These are phyloP conservation scores for Coemansia sp. DNA, from an alignment of 192 early-diverging fungal species.

Conservation along the genomic window DNA sequence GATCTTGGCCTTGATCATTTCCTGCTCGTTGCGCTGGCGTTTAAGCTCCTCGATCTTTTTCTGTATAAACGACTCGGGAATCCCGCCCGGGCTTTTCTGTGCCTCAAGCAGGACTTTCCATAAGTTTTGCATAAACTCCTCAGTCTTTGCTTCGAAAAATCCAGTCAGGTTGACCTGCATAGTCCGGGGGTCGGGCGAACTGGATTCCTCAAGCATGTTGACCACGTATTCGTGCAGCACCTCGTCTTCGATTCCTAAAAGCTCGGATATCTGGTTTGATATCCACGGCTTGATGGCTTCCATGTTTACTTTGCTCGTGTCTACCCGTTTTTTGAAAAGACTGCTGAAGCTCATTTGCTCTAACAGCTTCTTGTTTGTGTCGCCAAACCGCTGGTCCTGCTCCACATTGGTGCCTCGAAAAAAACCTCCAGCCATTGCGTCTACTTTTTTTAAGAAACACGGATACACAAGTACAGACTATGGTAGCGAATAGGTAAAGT, in stretches of 20 bases:
- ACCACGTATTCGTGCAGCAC: constrained; percentile 85
- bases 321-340: constrained; percentile 39
- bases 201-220: constrained; percentile 72
- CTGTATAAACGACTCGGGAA: constrained; percentile 83
- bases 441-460: too few species aligned
- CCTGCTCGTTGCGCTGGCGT: constrained; percentile 36
- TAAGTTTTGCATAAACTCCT: constrained; percentile 78
- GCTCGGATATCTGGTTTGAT: constrained; percentile 61
- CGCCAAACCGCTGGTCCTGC: constrained; percentile 51
- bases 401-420: constrained; percentile 45
- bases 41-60: constrained; percentile 82
- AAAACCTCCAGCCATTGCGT: constrained; percentile 36
- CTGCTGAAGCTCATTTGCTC: constrained; percentile 26
- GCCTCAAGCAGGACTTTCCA: constrained; percentile 93
- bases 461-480: too few species aligned
- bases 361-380: constrained; percentile 33
- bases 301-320: constrained; percentile 87
- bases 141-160: constrained; percentile 83
- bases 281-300: constrained; percentile 90
- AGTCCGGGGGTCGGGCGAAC: constrained; percentile 78
- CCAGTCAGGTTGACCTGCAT: constrained; percentile 97
- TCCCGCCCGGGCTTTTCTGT: constrained; percentile 75
- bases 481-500: too few species aligned
- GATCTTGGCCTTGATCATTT: constrained; percentile 20
- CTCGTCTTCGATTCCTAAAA: constrained; percentile 93